Base-by-base conservation (phyloP, 2,329 filamentous ascomycete genomes). In the Harringtonia aguacate region DNA sequence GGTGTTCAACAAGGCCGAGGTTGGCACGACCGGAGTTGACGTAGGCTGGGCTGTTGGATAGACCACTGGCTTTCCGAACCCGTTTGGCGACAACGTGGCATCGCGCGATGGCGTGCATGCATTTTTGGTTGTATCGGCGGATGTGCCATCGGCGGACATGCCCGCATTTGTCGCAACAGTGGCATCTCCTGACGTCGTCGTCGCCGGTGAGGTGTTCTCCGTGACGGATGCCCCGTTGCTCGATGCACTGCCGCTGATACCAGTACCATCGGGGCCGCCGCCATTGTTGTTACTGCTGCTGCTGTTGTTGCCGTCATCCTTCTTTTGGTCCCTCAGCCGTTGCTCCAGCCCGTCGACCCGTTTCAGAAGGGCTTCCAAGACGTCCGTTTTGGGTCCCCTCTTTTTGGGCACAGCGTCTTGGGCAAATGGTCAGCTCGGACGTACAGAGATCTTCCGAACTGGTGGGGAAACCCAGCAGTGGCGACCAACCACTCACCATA, bases 351-450 rank as follows among this genome's bases (percentile, higher is more conserved):
- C 86, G 59, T 94, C 87, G 3, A 94, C 86, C 43, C 87, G 75
- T 61, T 90, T 94, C 47, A 94, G 58, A 9, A 94, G 67, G 2
- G 87, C 86, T 60, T 94, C 87, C 28, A 94, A 68, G 5, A 94
- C 85, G 59, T 94, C 87, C 24, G 86, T 94, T 63, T 94, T 94
- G 3, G 87, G 87, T 0, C 87, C 87, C 59, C 87, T 74, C 61
- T 94, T 94, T 65, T 94, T 94, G 0, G 87, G 87, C 17, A 92
- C 78, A 22, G 87, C 87, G 67, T 94, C 86, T 89, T 53, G 18
- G 28, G 14, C 8, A n/a, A 21, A n/a, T 18, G 37, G 36, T 29
- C 30, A 36, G 28, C 20, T n/a, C n/a, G n/a, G n/a, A n/a, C n/a
- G n/a, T n/a, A n/a, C n/a, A n/a, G n/a, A 27, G 24, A 27, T 27